These are phyloP conservation scores for Candida easanensis DNA, from an alignment of 805 yeast genomes.

Conservation along the genomic window DNA sequence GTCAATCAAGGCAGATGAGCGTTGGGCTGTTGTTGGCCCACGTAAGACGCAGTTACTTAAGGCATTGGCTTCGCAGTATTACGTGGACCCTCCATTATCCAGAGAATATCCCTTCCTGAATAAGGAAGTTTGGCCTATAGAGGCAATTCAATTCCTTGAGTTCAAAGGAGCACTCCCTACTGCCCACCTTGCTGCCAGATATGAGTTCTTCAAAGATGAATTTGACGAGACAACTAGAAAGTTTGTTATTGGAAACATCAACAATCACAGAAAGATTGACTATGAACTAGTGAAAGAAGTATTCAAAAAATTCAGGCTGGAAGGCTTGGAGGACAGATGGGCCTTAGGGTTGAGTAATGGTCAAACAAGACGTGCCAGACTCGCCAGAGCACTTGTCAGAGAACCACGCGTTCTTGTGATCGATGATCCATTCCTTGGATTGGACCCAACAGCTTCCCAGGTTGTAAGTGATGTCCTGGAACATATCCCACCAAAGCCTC, in stretches of 20 bases:
- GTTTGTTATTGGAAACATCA: slow-evolving; percentile 52
- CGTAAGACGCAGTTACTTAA: slow-evolving; percentile 52
- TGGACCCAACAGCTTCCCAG: slow-evolving; percentile 71
- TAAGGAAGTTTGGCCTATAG: slow-evolving; percentile 41
- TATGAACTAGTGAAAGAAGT: slow-evolving; percentile 38
- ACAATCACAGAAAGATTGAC: slow-evolving; percentile 31
- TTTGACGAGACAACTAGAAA: slow-evolving; percentile 69
- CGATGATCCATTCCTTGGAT: slow-evolving; percentile 91
- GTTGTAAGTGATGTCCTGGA: slow-evolving; percentile 55
- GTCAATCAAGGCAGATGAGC: slow-evolving; percentile 35
- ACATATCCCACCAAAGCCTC: slow-evolving; percentile 43
- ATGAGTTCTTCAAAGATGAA: slow-evolving; percentile 82
- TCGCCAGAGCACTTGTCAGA: slow-evolving; percentile 69
- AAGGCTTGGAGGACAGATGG: slow-evolving; percentile 66
- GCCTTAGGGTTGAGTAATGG: slow-evolving; percentile 89
- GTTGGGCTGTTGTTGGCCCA: slow-evolving; percentile 58
- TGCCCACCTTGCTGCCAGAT: slow-evolving; percentile 85
- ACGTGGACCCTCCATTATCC: slow-evolving; percentile 49
- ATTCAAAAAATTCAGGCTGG: slow-evolving; percentile 50
- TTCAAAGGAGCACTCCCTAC: slow-evolving; percentile 48
- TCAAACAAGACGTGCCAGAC: slow-evolving; percentile 84
- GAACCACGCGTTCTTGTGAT: slow-evolving; percentile 66
- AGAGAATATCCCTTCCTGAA: slow-evolving; percentile 54
- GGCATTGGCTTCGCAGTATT: slow-evolving; percentile 52
- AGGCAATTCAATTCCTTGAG: slow-evolving; percentile 41